Evolutionary conservation across 345 rosid species (phyloP).

Genomic region (Dimocarpus longan): DNA sequence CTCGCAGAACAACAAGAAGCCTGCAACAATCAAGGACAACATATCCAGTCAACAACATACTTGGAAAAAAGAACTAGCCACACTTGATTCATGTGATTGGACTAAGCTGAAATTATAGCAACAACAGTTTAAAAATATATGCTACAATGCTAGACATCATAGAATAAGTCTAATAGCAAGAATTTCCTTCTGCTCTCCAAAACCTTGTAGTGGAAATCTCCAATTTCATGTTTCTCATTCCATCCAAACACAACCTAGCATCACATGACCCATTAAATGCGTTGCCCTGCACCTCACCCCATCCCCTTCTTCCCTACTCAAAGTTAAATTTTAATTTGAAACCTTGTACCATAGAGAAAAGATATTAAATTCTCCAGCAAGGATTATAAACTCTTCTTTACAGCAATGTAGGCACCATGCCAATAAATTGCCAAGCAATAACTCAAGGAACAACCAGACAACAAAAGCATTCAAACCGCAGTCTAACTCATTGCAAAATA

Average conservation of each 20-base stretch:
- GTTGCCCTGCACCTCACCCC: background rate
- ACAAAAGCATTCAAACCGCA: background rate
- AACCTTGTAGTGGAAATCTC: background rate
- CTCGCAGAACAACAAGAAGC: slow-evolving; percentile 83
- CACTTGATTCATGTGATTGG: slow-evolving; percentile 2
- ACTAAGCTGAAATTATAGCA: background rate
- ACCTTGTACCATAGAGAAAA: background rate
- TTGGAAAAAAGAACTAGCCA: background rate
- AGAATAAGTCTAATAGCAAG: background rate
- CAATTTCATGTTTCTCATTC: background rate
- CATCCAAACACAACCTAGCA: background rate
- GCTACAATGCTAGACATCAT: background rate
- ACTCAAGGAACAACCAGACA: background rate
- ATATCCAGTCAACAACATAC: background rate
- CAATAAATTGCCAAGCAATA: slow-evolving; percentile 7
- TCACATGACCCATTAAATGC: background rate
- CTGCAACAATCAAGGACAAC: slow-evolving; percentile 43
- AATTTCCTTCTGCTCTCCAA: background rate
- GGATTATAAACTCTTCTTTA: background rate
- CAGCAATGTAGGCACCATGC: background rate
- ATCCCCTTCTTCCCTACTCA: background rate
- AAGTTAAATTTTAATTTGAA: background rate
- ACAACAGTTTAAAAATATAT: background rate
- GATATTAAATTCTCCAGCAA: background rate
- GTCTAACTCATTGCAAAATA: slow-evolving; percentile 2